Percentiles rank a stretch among this genome's conserved stretches.
phyloP scores from a whole-genome alignment of 805 yeast genomes.

The Blastobotrys attinorum region DNA sequence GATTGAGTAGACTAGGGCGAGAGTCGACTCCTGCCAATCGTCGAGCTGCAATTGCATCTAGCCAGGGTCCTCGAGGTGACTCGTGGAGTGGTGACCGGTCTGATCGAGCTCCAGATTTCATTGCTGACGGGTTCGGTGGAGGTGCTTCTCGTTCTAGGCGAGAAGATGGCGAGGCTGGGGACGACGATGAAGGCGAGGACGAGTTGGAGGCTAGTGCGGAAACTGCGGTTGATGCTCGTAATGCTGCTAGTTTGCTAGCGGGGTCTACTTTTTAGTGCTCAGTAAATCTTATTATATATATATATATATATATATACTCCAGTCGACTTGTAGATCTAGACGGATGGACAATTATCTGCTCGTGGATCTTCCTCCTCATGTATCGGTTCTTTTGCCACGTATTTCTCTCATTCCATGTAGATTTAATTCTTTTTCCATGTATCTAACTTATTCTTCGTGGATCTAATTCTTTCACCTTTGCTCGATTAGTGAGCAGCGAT shows the following conservation, averaged over 20 bases:
- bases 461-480: no score
- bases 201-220: conserved; percentile 22
- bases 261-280: conserved; percentile 49
- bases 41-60: conserved; percentile 26
- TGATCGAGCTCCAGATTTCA: conserved; percentile 13
- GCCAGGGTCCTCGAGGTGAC: conserved; percentile 45
- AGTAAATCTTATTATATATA: no score
- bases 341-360: no score
- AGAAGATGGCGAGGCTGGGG: conserved; percentile 7
- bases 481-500: no score
- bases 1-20: conserved; percentile 75
- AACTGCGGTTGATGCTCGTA: conserved; percentile 60
- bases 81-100: conserved; percentile 51
- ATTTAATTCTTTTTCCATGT: no score
- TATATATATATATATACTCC: no score
- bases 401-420: no score
- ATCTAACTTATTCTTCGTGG: no score
- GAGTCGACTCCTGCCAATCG: conserved; percentile 41
- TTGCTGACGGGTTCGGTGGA: not conserved
- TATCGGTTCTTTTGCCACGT: no score
- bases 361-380: no score
- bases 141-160: not conserved
- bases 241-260: conserved; percentile 77
- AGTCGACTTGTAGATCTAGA: no score
- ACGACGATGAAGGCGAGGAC: conserved; percentile 18